phyloP scores from a whole-genome alignment of 2,329 filamentous ascomycete species.

The Neonectria sp. region DNA sequence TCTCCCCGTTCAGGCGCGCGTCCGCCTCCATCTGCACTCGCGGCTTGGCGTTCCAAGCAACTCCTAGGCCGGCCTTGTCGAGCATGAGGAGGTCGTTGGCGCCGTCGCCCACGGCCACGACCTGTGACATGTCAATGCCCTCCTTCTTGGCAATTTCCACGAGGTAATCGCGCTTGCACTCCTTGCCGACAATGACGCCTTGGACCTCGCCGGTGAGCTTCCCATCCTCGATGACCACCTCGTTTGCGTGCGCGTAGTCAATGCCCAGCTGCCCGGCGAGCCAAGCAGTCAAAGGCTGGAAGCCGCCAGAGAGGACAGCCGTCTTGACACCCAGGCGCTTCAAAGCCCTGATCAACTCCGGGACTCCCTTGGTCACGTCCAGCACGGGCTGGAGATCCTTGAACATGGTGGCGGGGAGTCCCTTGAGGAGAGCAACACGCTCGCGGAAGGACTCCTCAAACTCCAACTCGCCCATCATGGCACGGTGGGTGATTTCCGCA shows the following conservation, averaged over 20 bases:
- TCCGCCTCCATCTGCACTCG: constrained; percentile 84
- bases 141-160: constrained; percentile 79
- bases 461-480: constrained; percentile 96
- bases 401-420: constrained; percentile 84
- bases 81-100: constrained; percentile 90
- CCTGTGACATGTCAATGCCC: constrained; percentile 74
- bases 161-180: constrained; percentile 81
- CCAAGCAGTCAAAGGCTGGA: constrained; percentile 90
- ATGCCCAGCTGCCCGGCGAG: constrained; percentile 85
- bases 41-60: constrained; percentile 89
- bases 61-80: constrained; percentile 79
- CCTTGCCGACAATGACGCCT: constrained; percentile 81
- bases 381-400: constrained; percentile 82
- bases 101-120: constrained; percentile 84
- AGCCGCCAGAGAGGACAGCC: constrained; percentile 93
- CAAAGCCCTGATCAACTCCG: constrained; percentile 80
- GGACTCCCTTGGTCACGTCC: constrained; percentile 86
- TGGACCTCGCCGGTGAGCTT: constrained; percentile 80
- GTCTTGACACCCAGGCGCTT: constrained; percentile 87
- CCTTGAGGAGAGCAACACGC: constrained; percentile 85
- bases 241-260: constrained; percentile 91
- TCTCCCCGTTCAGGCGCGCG: constrained; percentile 79
- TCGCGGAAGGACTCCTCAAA: constrained; percentile 88
- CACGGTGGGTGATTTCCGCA: constrained; percentile 89
- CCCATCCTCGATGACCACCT: constrained; percentile 76